Evolutionary conservation across 176 grass and related monocot genomes (phyloP).

Genomic region (Zizania latifolia): DNA sequence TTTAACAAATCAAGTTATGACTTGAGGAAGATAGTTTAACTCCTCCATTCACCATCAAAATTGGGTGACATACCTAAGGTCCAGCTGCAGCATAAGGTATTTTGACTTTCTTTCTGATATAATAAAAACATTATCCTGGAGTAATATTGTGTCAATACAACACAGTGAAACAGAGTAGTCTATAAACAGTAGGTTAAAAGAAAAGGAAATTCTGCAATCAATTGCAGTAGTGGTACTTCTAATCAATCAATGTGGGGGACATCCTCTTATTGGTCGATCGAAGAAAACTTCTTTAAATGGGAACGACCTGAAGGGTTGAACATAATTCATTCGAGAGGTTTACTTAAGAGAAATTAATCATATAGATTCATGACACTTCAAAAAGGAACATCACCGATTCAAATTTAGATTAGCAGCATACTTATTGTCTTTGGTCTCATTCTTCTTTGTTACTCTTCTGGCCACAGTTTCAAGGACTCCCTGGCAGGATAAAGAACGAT

Average conservation of each 20-base stretch:
- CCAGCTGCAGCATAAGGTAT: slow-evolving; percentile 95
- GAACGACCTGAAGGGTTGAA: slow-evolving; percentile 58
- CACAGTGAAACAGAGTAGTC: slow-evolving; percentile 16
- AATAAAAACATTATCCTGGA: slow-evolving; percentile 98
- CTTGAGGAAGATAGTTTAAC: slow-evolving; percentile 15
- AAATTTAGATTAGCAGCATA: slow-evolving; percentile 34
- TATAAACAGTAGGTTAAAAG: slow-evolving; percentile 18
- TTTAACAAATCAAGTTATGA: slow-evolving; percentile 31
- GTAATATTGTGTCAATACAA: slow-evolving; percentile 9
- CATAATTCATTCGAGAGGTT: slow-evolving; percentile 17
- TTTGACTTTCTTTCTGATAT: slow-evolving; percentile 99
- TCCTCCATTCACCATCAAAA: neutral
- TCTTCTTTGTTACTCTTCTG: slow-evolving; percentile 92
- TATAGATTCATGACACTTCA: slow-evolving; percentile 3
- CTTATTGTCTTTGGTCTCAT: slow-evolving; percentile 98
- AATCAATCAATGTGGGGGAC: slow-evolving; percentile 94
- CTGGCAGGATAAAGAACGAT: slow-evolving; percentile 35
- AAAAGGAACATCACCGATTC: neutral
- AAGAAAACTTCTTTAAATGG: slow-evolving; percentile 96
- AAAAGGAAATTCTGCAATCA: neutral
- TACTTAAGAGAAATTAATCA: slow-evolving; percentile 18
- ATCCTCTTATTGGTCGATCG: slow-evolving; percentile 87
- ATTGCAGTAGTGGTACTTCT: slow-evolving; percentile 41
- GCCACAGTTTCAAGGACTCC: slow-evolving; percentile 96
- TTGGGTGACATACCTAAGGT: slow-evolving; percentile 61